These are phyloP conservation scores for Eucalyptus regnans DNA, from an alignment of 345 rosid species.

Conservation along the genomic window DNA sequence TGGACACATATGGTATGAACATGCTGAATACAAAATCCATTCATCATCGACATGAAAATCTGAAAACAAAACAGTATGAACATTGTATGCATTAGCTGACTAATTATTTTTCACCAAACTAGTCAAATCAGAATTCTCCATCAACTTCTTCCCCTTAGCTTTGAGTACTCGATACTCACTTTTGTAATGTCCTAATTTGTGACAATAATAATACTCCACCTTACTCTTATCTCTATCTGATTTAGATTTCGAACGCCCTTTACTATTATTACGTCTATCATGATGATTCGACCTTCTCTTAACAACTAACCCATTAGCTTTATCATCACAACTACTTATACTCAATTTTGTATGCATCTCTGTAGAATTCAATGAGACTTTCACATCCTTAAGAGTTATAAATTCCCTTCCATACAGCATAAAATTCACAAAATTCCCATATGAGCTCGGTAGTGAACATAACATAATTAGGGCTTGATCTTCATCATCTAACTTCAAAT, in stretches of 20 bases:
- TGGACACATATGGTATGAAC: not conserved
- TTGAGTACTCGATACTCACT: not conserved
- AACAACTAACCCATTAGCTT: not conserved
- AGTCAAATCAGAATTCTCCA: fast-evolving
- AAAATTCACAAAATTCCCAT: not conserved
- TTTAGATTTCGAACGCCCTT: fast-evolving
- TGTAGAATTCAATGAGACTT: fast-evolving
- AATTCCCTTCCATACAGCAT: not conserved
- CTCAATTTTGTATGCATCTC: not conserved
- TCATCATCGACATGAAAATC: fast-evolving
- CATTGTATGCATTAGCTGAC: not conserved
- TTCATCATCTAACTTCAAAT: not conserved
- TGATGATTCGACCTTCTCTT: not conserved
- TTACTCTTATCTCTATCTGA: fast-evolving
- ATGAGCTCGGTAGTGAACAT: not conserved
- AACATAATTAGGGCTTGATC: not conserved
- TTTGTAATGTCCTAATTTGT: not conserved
- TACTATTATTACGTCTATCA: not conserved
- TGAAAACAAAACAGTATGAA: fast-evolving
- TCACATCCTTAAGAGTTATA: not conserved
- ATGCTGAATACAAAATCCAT: no score
- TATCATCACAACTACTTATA: fast-evolving
- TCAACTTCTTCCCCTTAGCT: not conserved
- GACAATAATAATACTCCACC: not conserved
- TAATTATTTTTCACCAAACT: not conserved